Evolutionary conservation across 2,329 filamentous ascomycete genomes (phyloP).

Genomic region (Colletotrichum sp.): DNA sequence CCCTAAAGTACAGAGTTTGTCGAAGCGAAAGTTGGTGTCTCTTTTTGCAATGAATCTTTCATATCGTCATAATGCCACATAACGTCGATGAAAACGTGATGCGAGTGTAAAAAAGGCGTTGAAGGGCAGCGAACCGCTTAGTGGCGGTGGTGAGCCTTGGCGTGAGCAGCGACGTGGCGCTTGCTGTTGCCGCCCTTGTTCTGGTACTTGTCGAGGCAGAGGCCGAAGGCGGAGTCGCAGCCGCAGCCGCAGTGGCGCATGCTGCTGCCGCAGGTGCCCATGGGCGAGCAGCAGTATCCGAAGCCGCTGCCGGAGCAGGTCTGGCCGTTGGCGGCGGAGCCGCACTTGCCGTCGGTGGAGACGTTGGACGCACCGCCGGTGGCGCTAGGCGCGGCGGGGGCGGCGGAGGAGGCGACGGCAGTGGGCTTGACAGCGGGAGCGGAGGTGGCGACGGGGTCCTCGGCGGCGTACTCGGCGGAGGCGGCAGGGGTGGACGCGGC

Average conservation of each 20-base stretch:
- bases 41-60: background rate
- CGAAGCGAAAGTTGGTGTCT: background rate
- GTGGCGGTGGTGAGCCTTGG: background rate
- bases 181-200: background rate
- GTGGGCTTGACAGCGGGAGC: background rate
- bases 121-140: background rate
- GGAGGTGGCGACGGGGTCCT: background rate
- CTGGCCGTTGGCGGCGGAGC: slow-evolving; percentile 36
- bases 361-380: slow-evolving; percentile 27
- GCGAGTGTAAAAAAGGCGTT: background rate
- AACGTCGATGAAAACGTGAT: background rate
- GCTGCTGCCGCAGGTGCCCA: slow-evolving; percentile 42
- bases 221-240: slow-evolving; percentile 40
- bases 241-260: slow-evolving; percentile 38
- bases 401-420: background rate
- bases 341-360: slow-evolving; percentile 45
- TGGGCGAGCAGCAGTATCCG: slow-evolving; percentile 47
- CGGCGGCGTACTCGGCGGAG: background rate
- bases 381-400: background rate
- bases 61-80: slow-evolving; percentile 1
- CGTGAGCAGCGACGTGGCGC: background rate
- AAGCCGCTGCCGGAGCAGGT: slow-evolving; percentile 46
- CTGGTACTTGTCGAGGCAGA: slow-evolving; percentile 28
- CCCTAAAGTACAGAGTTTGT: background rate
- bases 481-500: background rate